Evolutionary conservation across 352 stramenopile species (phyloP).

Genomic region (Globisporangium paroecandrum): DNA sequence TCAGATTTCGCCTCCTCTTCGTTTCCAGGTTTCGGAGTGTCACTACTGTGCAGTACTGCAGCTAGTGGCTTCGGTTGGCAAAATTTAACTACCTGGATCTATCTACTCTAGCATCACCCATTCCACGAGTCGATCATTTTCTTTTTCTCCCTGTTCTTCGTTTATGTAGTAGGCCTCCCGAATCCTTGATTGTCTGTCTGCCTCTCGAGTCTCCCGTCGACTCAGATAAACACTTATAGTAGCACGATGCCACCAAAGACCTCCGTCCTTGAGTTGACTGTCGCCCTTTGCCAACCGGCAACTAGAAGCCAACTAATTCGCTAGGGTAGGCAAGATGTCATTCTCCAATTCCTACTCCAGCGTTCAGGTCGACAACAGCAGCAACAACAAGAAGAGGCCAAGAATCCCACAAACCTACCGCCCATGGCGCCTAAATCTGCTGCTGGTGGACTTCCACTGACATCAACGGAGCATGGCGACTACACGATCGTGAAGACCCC

Average conservation of each 20-base stretch:
- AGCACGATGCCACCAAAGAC: background rate
- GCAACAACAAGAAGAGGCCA: background rate
- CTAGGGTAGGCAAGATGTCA: background rate
- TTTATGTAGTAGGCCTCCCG: background rate
- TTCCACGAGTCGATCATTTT: background rate
- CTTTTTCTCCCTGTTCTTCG: background rate
- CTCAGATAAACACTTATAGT: background rate
- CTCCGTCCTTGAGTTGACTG: background rate
- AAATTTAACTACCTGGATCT: too few relatives aligned
- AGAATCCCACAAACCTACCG: background rate
- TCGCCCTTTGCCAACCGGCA: too few relatives aligned
- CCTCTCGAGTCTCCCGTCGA: background rate
- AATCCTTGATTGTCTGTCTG: background rate
- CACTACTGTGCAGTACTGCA: too few relatives aligned
- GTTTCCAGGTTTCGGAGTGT: background rate
- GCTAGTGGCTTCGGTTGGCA: too few relatives aligned
- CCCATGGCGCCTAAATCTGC: background rate
- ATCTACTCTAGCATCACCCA: too few relatives aligned
- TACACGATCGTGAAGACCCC: conserved; percentile 11
- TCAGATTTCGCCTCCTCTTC: background rate
- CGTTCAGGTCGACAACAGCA: background rate
- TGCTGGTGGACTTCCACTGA: background rate
- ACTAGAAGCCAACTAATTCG: background rate
- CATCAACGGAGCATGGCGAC: background rate
- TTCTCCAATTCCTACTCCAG: background rate